Evolutionary conservation across 2,329 filamentous ascomycete species (phyloP).

Genomic region (Fusarium sp.): DNA sequence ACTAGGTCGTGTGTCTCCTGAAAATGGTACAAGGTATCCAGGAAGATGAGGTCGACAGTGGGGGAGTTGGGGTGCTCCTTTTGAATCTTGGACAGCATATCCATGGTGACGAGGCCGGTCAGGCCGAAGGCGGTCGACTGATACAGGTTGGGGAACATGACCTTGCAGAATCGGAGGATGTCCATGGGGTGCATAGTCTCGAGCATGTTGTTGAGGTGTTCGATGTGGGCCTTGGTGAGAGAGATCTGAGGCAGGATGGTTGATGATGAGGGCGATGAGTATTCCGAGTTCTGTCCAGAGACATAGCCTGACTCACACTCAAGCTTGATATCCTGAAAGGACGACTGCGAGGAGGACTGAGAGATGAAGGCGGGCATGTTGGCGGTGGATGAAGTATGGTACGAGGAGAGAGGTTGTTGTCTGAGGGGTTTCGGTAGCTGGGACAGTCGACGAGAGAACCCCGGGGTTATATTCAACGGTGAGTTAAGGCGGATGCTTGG

Average conservation of each 20-base stretch:
- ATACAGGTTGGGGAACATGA: slow-evolving; percentile 89
- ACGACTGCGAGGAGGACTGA: slow-evolving; percentile 54
- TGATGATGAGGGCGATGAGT: slow-evolving; percentile 50
- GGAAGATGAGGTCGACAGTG: slow-evolving; percentile 78
- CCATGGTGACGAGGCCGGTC: slow-evolving; percentile 83
- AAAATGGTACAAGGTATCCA: slow-evolving; percentile 88
- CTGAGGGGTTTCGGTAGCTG: slow-evolving; percentile 39
- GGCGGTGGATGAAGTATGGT: slow-evolving; percentile 37
- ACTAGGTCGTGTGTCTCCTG: slow-evolving; percentile 80
- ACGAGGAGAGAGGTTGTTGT: slow-evolving; percentile 20
- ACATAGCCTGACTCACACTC: slow-evolving; percentile 87
- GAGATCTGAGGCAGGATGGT: slow-evolving; percentile 76
- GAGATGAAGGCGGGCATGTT: slow-evolving; percentile 52
- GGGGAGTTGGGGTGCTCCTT: slow-evolving; percentile 69
- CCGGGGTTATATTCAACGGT: slow-evolving; percentile 34
- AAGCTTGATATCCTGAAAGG: slow-evolving; percentile 56
- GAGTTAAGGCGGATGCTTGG: slow-evolving; percentile 15
- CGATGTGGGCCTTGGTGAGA: slow-evolving; percentile 88
- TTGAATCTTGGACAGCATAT: slow-evolving; percentile 85
- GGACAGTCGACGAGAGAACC: slow-evolving; percentile 23
- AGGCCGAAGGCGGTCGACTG: slow-evolving; percentile 88
- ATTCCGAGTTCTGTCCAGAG: slow-evolving; percentile 58
- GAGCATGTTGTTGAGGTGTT: slow-evolving; percentile 90
- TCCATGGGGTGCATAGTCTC: slow-evolving; percentile 90
- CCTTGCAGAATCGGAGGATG: slow-evolving; percentile 91